phyloP scores from a whole-genome alignment of 108 stramenopile species.

The Epipyxis sp. region DNA sequence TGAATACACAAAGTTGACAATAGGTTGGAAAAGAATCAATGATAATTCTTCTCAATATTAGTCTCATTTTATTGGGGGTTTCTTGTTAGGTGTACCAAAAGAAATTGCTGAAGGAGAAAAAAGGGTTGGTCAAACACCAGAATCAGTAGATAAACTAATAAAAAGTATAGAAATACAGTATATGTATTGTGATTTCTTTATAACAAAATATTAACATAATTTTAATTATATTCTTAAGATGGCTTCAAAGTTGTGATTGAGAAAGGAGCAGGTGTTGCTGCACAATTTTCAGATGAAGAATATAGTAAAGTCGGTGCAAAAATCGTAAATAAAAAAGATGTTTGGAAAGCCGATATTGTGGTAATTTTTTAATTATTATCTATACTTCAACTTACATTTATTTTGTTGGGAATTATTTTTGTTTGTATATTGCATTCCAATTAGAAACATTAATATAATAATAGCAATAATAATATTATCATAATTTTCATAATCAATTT shows the following conservation, averaged over 20 bases:
- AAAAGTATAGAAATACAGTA: too few relatives aligned
- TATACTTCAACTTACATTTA: too few relatives aligned
- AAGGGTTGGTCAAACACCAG: slow-evolving; percentile 39
- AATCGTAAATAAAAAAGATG: slow-evolving; percentile 66
- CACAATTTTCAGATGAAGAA: slow-evolving; percentile 82
- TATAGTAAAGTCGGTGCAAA: slow-evolving; percentile 92
- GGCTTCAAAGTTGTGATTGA: slow-evolving; percentile 23
- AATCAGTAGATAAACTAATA: slow-evolving; percentile 44
- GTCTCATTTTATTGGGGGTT: background rate
- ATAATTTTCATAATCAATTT: slow-evolving; percentile 5
- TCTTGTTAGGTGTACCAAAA: background rate
- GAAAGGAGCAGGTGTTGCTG: slow-evolving; percentile 72
- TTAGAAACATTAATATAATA: too few relatives aligned
- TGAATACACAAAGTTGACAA: too few relatives aligned
- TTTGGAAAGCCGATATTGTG: slow-evolving; percentile 79
- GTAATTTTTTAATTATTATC: too few relatives aligned
- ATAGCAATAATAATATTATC: slow-evolving; percentile 13
- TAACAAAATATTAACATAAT: too few relatives aligned
- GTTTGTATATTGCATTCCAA: too few relatives aligned
- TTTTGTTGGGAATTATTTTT: too few relatives aligned
- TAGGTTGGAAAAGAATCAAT: too few relatives aligned
- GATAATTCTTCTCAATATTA: too few relatives aligned
- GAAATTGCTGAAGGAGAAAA: background rate
- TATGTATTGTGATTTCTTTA: too few relatives aligned
- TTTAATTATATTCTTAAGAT: too few relatives aligned